Evolutionary conservation across 306 rosid genomes (phyloP).

Genomic region (Cicer chorassanicum): DNA sequence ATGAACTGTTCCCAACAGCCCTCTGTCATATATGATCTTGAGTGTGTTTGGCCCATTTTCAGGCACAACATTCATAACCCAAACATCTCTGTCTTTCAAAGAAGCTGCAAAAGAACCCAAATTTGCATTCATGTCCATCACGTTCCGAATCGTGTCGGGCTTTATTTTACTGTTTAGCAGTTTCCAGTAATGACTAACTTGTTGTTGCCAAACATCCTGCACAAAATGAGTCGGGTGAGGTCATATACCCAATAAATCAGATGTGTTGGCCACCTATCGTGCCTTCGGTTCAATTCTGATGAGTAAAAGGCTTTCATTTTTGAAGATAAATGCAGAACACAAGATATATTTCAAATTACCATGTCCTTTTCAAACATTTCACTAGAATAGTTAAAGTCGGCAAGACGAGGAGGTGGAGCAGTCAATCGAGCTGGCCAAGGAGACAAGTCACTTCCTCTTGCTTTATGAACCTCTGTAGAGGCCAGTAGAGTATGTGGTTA

Average conservation of each 20-base stretch:
- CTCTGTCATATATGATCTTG: constrained; percentile 91
- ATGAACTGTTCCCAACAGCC: constrained; percentile 82
- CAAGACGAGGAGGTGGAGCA: constrained; percentile 87
- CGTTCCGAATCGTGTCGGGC: constrained; percentile 70
- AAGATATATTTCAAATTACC: constrained; percentile 54
- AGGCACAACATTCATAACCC: constrained; percentile 96
- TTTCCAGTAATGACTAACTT: constrained; percentile 79
- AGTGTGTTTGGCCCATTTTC: constrained; percentile 90
- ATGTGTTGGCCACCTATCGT: not conserved
- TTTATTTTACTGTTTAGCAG: constrained; percentile 69
- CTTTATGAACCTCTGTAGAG: constrained; percentile 68
- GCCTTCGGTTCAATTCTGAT: constrained; percentile 13
- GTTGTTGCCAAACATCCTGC: constrained; percentile 77
- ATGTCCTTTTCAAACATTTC: constrained; percentile 74
- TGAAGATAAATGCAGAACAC: constrained; percentile 24
- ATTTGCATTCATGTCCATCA: constrained; percentile 96
- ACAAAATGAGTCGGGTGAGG: constrained; percentile 32
- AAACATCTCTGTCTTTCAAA: constrained; percentile 78
- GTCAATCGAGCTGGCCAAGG: constrained; percentile 93
- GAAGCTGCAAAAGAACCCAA: constrained; percentile 96
- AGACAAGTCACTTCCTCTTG: constrained; percentile 78
- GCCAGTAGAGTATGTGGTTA: constrained; percentile 50
- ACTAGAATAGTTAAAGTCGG: constrained; percentile 76
- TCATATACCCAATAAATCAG: constrained; percentile 34
- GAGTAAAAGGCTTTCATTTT: not conserved